Base-by-base conservation (phyloP, 1,284 basidiomycete genomes). In the Macrocybe sp. region DNA sequence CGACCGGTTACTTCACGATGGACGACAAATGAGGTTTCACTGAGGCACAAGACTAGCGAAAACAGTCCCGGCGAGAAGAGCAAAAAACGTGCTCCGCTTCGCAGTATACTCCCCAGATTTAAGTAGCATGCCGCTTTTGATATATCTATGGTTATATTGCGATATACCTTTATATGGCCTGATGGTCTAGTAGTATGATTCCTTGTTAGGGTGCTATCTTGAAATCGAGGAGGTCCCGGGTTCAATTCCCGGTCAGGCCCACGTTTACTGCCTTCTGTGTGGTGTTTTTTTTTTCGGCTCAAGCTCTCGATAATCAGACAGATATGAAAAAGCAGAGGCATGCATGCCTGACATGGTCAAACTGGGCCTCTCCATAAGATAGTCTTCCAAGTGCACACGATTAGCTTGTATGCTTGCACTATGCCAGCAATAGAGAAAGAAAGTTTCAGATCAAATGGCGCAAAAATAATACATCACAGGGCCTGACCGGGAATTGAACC, bases 401-500 rank as follows among this genome's bases (percentile, higher is more conserved):
- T 22, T 22, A 22, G 22, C 22, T 22, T 42, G 41, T 32, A 12
- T 2, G 41, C 28, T 22, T 42, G 41, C 10, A 31, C 41, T n/a
- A 42, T 31, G 14, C 41, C 28, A 10, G 31, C 34, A 10, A 31
- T 31, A 10, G 30, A 32, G 9, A 42, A 42, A 45, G 39, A 4
- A 22, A 22, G 22, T 4, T 22, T 3, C 22, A 4, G 22, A 22
- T 22, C 3, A 22, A 22, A 22, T 22, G 22, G n/a, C 28, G 14
- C 29, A 31, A 48, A 37, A n/a, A 46, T 6, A 5, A 36, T 37
- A 48, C 14, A 10, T 39, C n/a, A 32, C 35, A 34, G 81, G 82
- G 81, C 82, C 81, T 83, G 76, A 77, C 81, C 78, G 79, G 81
- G 82, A 85, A 85, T 85, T 85, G 83, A 85, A 84, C 83, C 82